Conservation (phyloP, 2,329 filamentous ascomycete species). For the Colletotrichum falcatum region DNA sequence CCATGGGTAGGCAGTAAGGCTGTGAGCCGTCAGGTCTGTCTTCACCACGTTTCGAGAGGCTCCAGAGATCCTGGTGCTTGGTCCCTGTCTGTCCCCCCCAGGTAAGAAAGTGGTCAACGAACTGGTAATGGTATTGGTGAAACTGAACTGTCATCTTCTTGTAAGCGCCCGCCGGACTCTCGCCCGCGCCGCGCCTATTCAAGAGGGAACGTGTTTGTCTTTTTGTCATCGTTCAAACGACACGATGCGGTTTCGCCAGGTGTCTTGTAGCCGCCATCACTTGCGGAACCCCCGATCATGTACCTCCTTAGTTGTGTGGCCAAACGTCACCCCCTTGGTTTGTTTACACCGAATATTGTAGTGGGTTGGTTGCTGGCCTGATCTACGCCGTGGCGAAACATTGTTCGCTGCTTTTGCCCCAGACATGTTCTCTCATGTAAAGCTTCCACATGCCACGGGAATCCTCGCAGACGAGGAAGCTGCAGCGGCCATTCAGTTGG, state of each 20-base stretch:
- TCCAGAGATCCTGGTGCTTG: neutral
- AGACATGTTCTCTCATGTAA: neutral
- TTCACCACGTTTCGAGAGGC: constrained; percentile 5
- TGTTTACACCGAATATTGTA: too few species aligned
- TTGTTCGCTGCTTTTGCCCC: neutral
- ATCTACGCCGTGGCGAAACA: neutral
- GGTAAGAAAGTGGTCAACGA: neutral
- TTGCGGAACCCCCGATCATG: neutral
- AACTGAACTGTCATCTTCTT: neutral
- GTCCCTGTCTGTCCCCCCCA: neutral
- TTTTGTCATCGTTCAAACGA: neutral
- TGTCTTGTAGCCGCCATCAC: too few species aligned
- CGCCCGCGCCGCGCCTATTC: neutral
- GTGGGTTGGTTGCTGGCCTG: too few species aligned
- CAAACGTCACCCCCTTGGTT: too few species aligned
- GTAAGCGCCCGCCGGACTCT: neutral
- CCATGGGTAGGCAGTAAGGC: neutral
- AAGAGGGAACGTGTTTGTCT: neutral
- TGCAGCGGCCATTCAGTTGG: neutral
- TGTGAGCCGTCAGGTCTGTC: neutral
- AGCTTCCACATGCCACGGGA: neutral
- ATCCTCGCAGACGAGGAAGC: neutral
- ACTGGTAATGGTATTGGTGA: neutral
- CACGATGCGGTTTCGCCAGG: neutral
- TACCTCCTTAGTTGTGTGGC: too few species aligned